Percentiles rank a stretch among this genome's conserved stretches.
phyloP scores from a whole-genome alignment of 2,329 filamentous ascomycete genomes.

The Cytospora piceicola region DNA sequence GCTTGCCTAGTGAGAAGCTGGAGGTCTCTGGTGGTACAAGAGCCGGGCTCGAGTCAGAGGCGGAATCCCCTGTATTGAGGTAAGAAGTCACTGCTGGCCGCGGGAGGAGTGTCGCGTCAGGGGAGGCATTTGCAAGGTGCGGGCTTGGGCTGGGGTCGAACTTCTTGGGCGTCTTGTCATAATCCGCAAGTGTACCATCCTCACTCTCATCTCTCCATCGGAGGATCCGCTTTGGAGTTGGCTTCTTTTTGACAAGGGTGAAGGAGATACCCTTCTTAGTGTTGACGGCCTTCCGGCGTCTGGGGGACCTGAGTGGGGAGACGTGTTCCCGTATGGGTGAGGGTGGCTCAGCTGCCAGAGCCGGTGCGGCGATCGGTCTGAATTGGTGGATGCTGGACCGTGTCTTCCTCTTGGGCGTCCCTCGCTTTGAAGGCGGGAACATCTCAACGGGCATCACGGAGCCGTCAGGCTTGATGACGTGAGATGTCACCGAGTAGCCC shows the following conservation, averaged over 20 bases:
- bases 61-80: slow-evolving; percentile 54
- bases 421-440: slow-evolving; percentile 70
- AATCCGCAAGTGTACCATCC: slow-evolving; percentile 84
- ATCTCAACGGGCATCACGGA: slow-evolving; percentile 62
- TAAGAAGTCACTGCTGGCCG: slow-evolving; percentile 58
- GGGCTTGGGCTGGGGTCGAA: slow-evolving; percentile 58
- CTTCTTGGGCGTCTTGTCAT: slow-evolving; percentile 85
- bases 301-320: slow-evolving; percentile 76
- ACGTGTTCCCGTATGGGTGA: slow-evolving; percentile 31
- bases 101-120: slow-evolving; percentile 51
- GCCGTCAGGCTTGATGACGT: slow-evolving; percentile 90
- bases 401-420: slow-evolving; percentile 78
- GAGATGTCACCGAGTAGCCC: slow-evolving; percentile 74
- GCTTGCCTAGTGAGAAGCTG: slow-evolving; percentile 52
- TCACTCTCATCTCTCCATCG: slow-evolving; percentile 91
- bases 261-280: slow-evolving; percentile 75
- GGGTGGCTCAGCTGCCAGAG: slow-evolving; percentile 36
- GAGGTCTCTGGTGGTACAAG: slow-evolving; percentile 56
- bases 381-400: slow-evolving; percentile 44
- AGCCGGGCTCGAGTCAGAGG: slow-evolving; percentile 61
- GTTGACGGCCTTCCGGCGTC: slow-evolving; percentile 70
- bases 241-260: slow-evolving; percentile 79
- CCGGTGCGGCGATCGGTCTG: slow-evolving; percentile 51
- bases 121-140: slow-evolving; percentile 44
- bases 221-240: slow-evolving; percentile 73